These are phyloP conservation scores for Nitzschia inconspicua DNA, from an alignment of 108 stramenopile species.

Conservation along the genomic window DNA sequence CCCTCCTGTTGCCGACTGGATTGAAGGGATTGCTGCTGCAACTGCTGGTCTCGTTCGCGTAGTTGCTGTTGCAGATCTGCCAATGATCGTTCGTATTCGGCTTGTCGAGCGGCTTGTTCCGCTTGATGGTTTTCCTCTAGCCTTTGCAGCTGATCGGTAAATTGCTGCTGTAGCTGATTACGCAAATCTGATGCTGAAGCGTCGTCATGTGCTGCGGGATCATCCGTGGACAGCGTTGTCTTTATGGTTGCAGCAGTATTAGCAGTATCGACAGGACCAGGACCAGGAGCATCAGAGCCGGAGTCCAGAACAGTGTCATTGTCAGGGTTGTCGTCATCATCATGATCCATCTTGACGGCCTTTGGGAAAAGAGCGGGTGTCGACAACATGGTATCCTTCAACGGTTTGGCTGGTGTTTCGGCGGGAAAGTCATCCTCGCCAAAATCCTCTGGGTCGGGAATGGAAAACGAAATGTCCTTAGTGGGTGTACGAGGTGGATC, in stretches of 20 bases:
- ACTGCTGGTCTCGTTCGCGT: slow-evolving; percentile 1
- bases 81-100: slow-evolving; percentile 28
- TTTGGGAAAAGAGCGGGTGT: too few species aligned
- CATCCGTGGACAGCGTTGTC: too few species aligned
- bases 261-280: not conserved
- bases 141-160: slow-evolving; percentile 73
- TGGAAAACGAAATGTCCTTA: too few species aligned
- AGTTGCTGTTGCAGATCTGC: not conserved
- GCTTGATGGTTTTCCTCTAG: slow-evolving; percentile 68
- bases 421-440: too few species aligned
- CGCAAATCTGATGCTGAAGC: not conserved
- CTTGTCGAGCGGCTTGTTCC: slow-evolving; percentile 52
- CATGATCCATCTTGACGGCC: slow-evolving; percentile 14
- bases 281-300: not conserved
- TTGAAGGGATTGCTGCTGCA: slow-evolving; percentile 25
- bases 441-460: too few species aligned
- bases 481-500: too few species aligned
- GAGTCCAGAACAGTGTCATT: too few species aligned
- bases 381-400: too few species aligned
- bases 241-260: not conserved
- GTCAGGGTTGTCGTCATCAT: not conserved
- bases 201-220: not conserved
- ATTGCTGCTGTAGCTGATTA: slow-evolving; percentile 49
- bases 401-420: too few species aligned
- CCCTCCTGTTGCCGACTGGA: slow-evolving; percentile 36